Evolutionary conservation across 2,329 filamentous ascomycete genomes (phyloP).

Genomic region (Pleomassaria siparia): DNA sequence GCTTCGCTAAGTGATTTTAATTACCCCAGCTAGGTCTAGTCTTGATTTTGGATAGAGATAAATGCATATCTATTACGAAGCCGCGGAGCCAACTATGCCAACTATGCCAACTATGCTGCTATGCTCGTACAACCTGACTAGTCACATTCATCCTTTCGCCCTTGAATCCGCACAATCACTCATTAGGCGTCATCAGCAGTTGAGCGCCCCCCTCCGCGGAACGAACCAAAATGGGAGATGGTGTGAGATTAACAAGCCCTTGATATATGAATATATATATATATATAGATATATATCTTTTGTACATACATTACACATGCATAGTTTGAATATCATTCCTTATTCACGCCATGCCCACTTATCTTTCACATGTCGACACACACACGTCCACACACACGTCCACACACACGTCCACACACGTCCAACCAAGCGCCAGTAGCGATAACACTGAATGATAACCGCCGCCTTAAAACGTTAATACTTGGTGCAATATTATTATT

Average conservation of each 20-base stretch:
- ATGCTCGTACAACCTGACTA: background rate
- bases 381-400: too few relatives aligned
- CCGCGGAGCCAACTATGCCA: too few relatives aligned
- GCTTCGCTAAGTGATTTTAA: slow-evolving; percentile 12
- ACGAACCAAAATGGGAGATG: too few relatives aligned
- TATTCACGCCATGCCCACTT: slow-evolving; percentile 1
- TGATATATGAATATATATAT: too few relatives aligned
- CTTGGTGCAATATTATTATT: slow-evolving; percentile 16
- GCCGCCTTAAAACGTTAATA: background rate
- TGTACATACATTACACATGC: too few relatives aligned
- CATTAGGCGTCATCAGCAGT: too few relatives aligned
- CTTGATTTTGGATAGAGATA: slow-evolving; percentile 24
- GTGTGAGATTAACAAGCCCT: too few relatives aligned
- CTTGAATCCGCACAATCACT: too few relatives aligned
- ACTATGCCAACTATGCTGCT: background rate
- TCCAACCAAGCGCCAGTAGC: background rate
- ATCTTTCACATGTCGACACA: too few relatives aligned
- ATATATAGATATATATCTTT: too few relatives aligned
- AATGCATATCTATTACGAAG: slow-evolving; percentile 29
- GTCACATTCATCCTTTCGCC: too few relatives aligned
- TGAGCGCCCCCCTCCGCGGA: too few relatives aligned
- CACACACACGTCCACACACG: background rate
- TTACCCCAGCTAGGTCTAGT: slow-evolving; percentile 29
- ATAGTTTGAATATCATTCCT: background rate
- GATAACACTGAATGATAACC: slow-evolving; percentile 14